These are phyloP conservation scores for Vicia sativa DNA, from an alignment of 306 rosid species.

Conservation along the genomic window DNA sequence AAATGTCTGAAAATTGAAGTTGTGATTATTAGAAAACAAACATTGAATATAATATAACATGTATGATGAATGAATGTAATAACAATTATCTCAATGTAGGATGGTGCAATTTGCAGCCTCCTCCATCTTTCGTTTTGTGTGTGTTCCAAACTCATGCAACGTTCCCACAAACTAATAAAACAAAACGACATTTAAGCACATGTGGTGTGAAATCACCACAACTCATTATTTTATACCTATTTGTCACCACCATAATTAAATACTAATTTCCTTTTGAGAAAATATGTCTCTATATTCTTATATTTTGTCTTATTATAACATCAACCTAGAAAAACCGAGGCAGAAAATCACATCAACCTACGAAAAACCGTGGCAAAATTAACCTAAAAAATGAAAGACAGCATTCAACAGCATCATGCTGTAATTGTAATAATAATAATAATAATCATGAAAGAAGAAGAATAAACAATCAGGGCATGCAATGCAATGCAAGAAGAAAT, in stretches of 20 bases:
- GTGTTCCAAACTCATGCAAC: slow-evolving; percentile 34
- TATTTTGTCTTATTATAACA: too few relatives aligned
- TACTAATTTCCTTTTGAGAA: not conserved
- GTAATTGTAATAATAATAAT: too few relatives aligned
- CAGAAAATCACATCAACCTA: too few relatives aligned
- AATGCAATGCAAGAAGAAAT: not conserved
- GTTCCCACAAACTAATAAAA: slow-evolving; percentile 3
- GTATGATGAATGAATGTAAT: not conserved
- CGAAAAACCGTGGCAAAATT: too few relatives aligned
- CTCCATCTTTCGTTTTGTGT: slow-evolving; percentile 19
- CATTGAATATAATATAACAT: not conserved
- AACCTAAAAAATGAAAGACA: too few relatives aligned
- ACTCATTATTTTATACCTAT: slow-evolving; percentile 18
- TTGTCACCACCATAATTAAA: not conserved
- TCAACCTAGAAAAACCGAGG: too few relatives aligned
- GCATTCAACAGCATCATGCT: too few relatives aligned
- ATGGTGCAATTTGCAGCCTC: slow-evolving; percentile 5
- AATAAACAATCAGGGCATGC: slow-evolving; percentile 3
- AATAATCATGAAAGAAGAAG: not conserved
- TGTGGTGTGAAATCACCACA: slow-evolving; percentile 23
- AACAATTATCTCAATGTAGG: not conserved
- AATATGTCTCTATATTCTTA: too few relatives aligned
- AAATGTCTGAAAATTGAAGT: slow-evolving; percentile 33
- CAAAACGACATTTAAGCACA: slow-evolving; percentile 13
- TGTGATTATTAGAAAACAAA: slow-evolving; percentile 2